These are phyloP conservation scores for Epichloe typhina DNA, from an alignment of 2,329 filamentous ascomycete species.

Conservation along the genomic window DNA sequence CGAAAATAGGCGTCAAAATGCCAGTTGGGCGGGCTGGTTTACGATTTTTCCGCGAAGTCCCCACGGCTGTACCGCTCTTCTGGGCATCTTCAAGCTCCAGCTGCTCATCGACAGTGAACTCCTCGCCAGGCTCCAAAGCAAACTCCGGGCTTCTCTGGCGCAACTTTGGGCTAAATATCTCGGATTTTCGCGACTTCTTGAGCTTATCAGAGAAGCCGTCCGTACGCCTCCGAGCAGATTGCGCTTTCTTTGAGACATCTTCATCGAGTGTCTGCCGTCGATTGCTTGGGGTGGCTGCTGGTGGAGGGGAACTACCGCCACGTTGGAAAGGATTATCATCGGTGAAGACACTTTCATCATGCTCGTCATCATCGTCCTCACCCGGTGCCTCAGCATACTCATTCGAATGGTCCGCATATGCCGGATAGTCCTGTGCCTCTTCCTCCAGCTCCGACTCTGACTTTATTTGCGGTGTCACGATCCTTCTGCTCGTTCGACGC, in stretches of 20 bases:
- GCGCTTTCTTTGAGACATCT: conserved; percentile 28
- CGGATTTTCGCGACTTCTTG: conserved; percentile 40
- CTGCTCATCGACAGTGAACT: conserved; percentile 88
- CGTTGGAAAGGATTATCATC: conserved; percentile 90
- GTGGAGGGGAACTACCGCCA: conserved; percentile 52
- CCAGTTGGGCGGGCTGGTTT: conserved; percentile 27
- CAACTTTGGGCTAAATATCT: conserved; percentile 33
- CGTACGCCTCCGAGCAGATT: conserved; percentile 32
- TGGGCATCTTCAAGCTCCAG: conserved; percentile 63
- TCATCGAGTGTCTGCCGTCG: conserved; percentile 36
- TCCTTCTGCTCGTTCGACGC: conserved; percentile 35
- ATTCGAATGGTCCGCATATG: conserved; percentile 37
- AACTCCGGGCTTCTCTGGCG: conserved; percentile 22
- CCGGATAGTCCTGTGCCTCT: conserved; percentile 11
- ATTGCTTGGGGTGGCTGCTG: conserved; percentile 32
- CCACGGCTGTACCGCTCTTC: conserved; percentile 34
- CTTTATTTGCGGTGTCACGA: conserved; percentile 39
- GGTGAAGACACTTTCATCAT: conserved; percentile 57
- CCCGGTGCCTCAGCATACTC: conserved; percentile 29
- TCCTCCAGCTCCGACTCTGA: conserved; percentile 38
- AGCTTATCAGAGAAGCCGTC: conserved; percentile 18
- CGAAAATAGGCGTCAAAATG: conserved; percentile 52
- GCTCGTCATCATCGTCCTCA: conserved; percentile 15
- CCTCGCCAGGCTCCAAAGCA: conserved; percentile 59
- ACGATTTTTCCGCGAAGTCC: conserved; percentile 30